Base-by-base conservation (phyloP, 148 eudicot species). In the Cornus controversa region DNA sequence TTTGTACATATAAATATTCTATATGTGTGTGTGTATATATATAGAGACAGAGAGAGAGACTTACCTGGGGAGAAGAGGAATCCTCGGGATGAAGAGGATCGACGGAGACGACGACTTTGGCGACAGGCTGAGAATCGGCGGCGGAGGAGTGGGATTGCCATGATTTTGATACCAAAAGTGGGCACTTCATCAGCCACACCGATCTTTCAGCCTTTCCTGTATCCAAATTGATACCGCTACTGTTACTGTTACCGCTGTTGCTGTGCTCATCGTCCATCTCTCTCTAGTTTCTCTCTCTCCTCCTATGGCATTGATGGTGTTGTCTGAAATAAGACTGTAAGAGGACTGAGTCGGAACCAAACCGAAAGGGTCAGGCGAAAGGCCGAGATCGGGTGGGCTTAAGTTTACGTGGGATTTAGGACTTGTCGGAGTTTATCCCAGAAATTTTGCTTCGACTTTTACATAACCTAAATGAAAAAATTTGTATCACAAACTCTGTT, bases 101-200 rank as follows among this genome's bases (percentile, higher is more conserved):
- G 22, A 91, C 81, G 24, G 99, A 93, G 58, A 91, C 87, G 26
- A 90, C 91, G 73, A 95, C 96, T 79, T 95, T 95, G 26, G 98
- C 83, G 29, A 91, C 81, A 4, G 88, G 86, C 2, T 78, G 86
- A 31, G 87, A 63, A 23, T 89, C 94, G 25, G 78, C 36, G 27
- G 89, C 73, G 76, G 87, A 42, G 66, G 93, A 80, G 84, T 83
- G 87, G 63, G 91, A 71, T 31, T 90, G 86, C 99, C 98, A 95
- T 3, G 97, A 88, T 81, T 93, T 93, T 16, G 97, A 83, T 53
- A 91, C 86, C 8, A 88, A 83, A 2, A 81, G 88, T 4, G 99
- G 99, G 72, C 96, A 90, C 82, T 95, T 95, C 97, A 93, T 95
- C 8, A 95, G 85, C 99, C 99, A 95, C 28, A 93, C 94, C 64